Conservation (phyloP, 2,329 filamentous ascomycete species). For the Paraconiothyrium brasiliense region DNA sequence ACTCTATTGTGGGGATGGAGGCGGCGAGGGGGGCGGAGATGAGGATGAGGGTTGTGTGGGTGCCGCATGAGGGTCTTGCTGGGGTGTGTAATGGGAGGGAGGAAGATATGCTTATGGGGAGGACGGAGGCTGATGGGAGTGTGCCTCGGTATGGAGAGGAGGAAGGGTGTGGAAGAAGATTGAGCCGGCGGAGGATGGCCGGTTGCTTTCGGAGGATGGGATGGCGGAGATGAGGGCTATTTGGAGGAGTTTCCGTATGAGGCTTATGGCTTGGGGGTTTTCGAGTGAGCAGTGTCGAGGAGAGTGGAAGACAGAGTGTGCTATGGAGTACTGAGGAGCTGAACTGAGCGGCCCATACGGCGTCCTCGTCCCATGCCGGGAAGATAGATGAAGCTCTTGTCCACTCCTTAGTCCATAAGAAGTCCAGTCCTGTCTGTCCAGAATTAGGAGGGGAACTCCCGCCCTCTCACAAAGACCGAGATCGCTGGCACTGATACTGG, state of each 20-base stretch:
- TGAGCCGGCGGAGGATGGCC: constrained; percentile 10
- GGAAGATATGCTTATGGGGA: constrained; percentile 28
- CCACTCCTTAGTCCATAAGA: too few relatives aligned
- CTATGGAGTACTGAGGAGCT: neutral
- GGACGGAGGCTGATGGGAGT: constrained; percentile 16
- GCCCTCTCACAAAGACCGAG: too few relatives aligned
- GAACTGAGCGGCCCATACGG: neutral
- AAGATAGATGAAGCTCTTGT: too few relatives aligned
- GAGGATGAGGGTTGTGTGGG: constrained; percentile 49
- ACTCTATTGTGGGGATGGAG: constrained; percentile 45
- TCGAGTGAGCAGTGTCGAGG: neutral
- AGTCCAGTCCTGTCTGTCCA: too few relatives aligned
- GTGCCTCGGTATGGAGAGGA: constrained; percentile 10
- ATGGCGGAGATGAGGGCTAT: constrained; percentile 23
- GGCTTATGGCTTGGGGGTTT: constrained; percentile 17
- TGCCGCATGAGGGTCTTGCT: constrained; percentile 42
- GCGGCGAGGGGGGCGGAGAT: constrained; percentile 46
- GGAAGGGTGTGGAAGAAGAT: neutral
- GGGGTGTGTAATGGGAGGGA: constrained; percentile 21
- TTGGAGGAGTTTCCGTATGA: constrained; percentile 23
- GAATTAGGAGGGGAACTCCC: too few relatives aligned
- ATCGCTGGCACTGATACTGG: too few relatives aligned
- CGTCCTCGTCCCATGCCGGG: too few relatives aligned
- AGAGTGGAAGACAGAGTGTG: neutral
- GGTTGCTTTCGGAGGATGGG: constrained; percentile 20